Evolutionary conservation across 495 filamentous ascomycete genomes (phyloP).

Genomic region (Terfezia claveryi): DNA sequence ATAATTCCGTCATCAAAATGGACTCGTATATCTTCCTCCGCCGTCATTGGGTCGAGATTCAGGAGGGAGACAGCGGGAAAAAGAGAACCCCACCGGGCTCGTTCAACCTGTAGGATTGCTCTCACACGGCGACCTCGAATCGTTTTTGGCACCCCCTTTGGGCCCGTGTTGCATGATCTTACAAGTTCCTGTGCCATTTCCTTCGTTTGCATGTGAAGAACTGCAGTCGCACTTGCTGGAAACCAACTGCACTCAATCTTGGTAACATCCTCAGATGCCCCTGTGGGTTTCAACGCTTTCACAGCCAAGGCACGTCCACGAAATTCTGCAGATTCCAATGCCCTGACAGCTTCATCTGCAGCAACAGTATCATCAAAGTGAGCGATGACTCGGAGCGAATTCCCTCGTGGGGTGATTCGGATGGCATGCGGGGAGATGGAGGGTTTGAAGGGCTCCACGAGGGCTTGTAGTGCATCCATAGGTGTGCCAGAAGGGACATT

Average conservation of each 20-base stretch:
- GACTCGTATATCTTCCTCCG: conserved; percentile 4
- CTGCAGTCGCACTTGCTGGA: conserved; percentile 5
- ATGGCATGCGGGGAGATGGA: conserved; percentile 3
- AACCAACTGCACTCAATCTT: conserved; percentile 12
- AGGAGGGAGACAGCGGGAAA: neutral
- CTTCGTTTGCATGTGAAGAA: conserved; percentile 1
- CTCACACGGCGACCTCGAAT: conserved; percentile 6
- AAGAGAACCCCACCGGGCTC: no score
- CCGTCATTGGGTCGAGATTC: conserved; percentile 5
- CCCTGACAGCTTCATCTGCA: conserved; percentile 3
- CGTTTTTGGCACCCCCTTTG: neutral
- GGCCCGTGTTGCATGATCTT: neutral
- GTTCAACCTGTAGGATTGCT: neutral
- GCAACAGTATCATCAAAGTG: conserved; percentile 1
- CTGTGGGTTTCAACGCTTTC: conserved; percentile 1
- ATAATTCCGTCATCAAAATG: neutral
- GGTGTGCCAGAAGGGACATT: neutral
- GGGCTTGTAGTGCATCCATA: neutral
- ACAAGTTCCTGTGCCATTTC: neutral
- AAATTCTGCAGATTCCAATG: conserved; percentile 1
- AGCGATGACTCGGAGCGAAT: conserved; percentile 2
- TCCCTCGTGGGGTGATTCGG: neutral
- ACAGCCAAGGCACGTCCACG: conserved; percentile 1
- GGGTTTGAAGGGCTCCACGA: conserved; percentile 1
- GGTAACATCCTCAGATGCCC: conserved; percentile 6